phyloP scores from a whole-genome alignment of 805 yeast genomes.

The Tetrapisispora nanseiensis region DNA sequence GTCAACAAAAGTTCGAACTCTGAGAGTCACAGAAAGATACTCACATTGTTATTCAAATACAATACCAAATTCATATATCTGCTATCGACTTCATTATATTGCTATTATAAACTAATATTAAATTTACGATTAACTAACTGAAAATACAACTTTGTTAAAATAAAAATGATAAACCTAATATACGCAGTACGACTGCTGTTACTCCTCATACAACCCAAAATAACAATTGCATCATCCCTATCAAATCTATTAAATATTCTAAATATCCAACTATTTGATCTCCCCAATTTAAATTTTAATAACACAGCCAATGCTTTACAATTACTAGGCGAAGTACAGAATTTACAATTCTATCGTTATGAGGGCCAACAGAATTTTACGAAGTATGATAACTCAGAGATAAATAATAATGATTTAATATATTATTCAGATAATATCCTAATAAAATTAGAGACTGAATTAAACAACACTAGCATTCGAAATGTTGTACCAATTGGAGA shows the following conservation, averaged over 20 bases:
- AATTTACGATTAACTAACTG: no score
- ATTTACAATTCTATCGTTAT: slow-evolving; percentile 18
- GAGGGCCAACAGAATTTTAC: slow-evolving; percentile 29
- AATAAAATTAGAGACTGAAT: slow-evolving; percentile 13
- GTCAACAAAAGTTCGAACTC: no score
- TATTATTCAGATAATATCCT: slow-evolving; percentile 23
- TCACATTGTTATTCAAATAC: no score
- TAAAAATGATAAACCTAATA: neutral
- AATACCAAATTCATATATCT: no score
- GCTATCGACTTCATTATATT: no score
- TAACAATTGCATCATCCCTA: slow-evolving; percentile 12
- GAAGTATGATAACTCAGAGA: neutral
- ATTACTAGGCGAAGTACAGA: slow-evolving; percentile 17
- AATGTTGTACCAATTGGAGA: slow-evolving; percentile 23
- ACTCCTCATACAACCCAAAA: neutral
- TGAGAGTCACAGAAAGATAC: no score
- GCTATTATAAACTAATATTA: no score
- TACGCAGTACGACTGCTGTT: neutral
- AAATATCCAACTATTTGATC: slow-evolving; percentile 6
- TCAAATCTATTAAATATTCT: slow-evolving; percentile 10
- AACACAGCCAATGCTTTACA: slow-evolving; percentile 10
- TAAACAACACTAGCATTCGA: slow-evolving; percentile 10
- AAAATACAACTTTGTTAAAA: no score
- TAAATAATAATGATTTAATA: slow-evolving; percentile 10
- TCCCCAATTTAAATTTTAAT: slow-evolving; percentile 11